Base-by-base conservation (phyloP, 805 yeast genomes). In the Candida odintsovae region DNA sequence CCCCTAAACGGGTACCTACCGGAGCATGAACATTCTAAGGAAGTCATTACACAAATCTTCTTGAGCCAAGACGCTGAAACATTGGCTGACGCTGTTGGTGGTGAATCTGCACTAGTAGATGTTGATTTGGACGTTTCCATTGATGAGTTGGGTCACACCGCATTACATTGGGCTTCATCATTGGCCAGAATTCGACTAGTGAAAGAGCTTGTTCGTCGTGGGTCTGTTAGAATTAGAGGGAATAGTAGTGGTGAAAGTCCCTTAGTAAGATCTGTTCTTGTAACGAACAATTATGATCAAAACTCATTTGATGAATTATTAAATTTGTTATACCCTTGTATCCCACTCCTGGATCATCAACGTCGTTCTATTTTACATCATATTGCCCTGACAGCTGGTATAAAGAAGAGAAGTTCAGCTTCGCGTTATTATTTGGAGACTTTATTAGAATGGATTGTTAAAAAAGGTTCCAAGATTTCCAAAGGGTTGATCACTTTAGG, bases 81-180 rank as follows among this genome's bases (percentile, higher is more conserved):
- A 15, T 53, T 65, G 13, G 57, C 63, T 19, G 65, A 59, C 15
- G 62, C 68, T 13, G 56, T 62, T 15, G 57, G 59, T 19, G 61
- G 61, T 20, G 65, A 64, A 28, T 31, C 47, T 6, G 50, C 46
- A 0, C 43, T 57, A 6, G 44, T 47, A 8, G 54, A 72, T 37
- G 71, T 87, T 33, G 76, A 80, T 49, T 72, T 90, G 43, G 94
- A 89, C 58, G 87, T 89, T 29, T 83, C 97, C 1, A 86, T 95
- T 40, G 99, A 95, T 65, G 95, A 87, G 55, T 80, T 84, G 48
- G 97, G 98, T 0, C 94, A 94, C 61, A 85, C 96, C 0, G 89
- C 96, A 0, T 72, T 94, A 47, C 99, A 94, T 65, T 87, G 98
- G 95, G 95, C 97, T 4, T 82, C 97, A 15, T 87, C 97, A 0